These are phyloP conservation scores for Globisporangium spiculum DNA, from an alignment of 352 stramenopile genomes.

Conservation along the genomic window DNA sequence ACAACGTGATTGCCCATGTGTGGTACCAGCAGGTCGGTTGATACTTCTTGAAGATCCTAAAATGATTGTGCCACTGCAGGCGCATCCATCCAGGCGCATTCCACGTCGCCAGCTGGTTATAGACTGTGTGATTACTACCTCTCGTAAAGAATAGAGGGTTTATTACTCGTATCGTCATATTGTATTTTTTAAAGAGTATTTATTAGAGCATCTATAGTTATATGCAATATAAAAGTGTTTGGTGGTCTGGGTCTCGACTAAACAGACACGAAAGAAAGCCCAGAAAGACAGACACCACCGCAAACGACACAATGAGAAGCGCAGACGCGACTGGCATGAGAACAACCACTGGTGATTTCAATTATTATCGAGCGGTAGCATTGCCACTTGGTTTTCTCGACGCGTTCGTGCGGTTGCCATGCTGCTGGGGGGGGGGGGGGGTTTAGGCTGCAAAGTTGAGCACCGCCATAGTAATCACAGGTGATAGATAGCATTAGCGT, in stretches of 20 bases:
- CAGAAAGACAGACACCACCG: neutral
- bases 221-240: neutral
- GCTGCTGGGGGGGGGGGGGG: neutral
- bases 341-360: neutral
- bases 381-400: conserved; percentile 5
- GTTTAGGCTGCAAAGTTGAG: neutral
- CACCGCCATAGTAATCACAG: neutral
- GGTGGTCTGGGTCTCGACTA: neutral
- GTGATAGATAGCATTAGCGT: neutral
- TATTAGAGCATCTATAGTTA: too few relatives aligned
- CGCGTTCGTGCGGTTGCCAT: neutral
- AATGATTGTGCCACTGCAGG: neutral
- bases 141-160: neutral
- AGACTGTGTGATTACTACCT: neutral
- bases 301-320: neutral
- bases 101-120: neutral
- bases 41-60: neutral
- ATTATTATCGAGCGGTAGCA: neutral
- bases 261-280: neutral
- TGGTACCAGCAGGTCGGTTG: neutral
- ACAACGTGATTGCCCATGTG: neutral
- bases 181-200: too few relatives aligned
- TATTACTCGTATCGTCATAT: too few relatives aligned
- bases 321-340: neutral
- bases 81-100: neutral